Conservation (phyloP, 495 filamentous ascomycete genomes). For the Darksidea phi region DNA sequence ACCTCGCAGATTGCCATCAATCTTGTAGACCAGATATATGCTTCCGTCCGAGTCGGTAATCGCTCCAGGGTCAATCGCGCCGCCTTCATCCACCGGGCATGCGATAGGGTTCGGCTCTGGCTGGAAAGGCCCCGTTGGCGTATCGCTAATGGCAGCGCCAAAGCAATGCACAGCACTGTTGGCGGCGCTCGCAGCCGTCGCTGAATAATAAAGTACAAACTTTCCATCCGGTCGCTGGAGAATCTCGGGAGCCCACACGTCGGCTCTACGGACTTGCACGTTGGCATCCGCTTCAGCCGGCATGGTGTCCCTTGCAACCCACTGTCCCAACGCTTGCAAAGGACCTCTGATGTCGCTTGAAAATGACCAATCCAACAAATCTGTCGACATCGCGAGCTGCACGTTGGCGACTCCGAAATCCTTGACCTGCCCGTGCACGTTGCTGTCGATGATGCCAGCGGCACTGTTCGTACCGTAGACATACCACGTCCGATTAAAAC, state of each 20-base stretch:
- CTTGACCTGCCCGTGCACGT: constrained; percentile 5
- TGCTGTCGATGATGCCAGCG: constrained; percentile 31
- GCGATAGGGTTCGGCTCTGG: constrained; percentile 28
- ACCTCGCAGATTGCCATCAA: constrained; percentile 26
- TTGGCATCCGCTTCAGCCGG: constrained; percentile 10
- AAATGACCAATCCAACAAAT: constrained; percentile 33
- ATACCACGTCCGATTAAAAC: constrained; percentile 33
- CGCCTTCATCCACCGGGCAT: constrained; percentile 32
- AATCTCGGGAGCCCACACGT: constrained; percentile 29
- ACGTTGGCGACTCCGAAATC: constrained; percentile 36
- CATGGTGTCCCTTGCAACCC: constrained; percentile 13
- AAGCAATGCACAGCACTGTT: constrained; percentile 34
- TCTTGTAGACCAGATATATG: constrained; percentile 26
- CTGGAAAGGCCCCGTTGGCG: constrained; percentile 35
- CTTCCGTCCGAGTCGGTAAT: constrained; percentile 14
- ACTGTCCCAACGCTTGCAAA: constrained; percentile 24
- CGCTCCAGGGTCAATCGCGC: constrained; percentile 19
- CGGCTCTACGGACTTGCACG: constrained; percentile 18
- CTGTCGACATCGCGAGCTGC: constrained; percentile 34
- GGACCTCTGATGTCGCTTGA: constrained; percentile 26
- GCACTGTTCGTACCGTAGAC: constrained; percentile 38
- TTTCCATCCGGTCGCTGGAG: constrained; percentile 19
- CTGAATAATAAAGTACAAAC: constrained; percentile 39
- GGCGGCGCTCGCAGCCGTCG: constrained; percentile 23
- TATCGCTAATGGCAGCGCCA: constrained; percentile 29